These are phyloP conservation scores for Luffa aegyptiaca DNA, from an alignment of 306 rosid genomes.

Conservation along the genomic window DNA sequence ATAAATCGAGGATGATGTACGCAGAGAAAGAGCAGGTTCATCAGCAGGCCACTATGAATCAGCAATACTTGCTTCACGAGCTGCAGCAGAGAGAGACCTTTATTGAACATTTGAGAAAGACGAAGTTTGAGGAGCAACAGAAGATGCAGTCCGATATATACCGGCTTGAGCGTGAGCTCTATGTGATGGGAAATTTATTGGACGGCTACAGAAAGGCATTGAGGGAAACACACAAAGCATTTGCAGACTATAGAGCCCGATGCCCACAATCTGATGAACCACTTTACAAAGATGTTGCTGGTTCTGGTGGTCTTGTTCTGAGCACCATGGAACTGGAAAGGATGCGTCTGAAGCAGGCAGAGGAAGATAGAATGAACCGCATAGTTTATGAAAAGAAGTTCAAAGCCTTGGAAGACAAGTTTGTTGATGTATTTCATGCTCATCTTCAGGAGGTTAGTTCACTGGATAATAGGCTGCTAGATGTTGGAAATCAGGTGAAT, in stretches of 20 bases:
- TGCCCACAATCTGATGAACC: slow-evolving; percentile 65
- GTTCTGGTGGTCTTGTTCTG: slow-evolving; percentile 84
- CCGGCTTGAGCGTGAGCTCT: slow-evolving; percentile 66
- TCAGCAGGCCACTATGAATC: slow-evolving; percentile 36
- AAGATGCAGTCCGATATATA: slow-evolving; percentile 48
- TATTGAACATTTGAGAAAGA: slow-evolving; percentile 48
- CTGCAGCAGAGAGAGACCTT: slow-evolving; percentile 50
- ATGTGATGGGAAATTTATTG: slow-evolving; percentile 53
- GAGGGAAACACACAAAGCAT: slow-evolving; percentile 53
- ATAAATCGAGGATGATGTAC: slow-evolving; percentile 54
- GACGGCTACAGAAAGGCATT: slow-evolving; percentile 74
- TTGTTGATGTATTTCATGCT: slow-evolving; percentile 27
- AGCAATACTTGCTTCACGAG: slow-evolving; percentile 48
- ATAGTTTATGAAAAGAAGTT: slow-evolving; percentile 31
- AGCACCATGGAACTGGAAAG: slow-evolving; percentile 66
- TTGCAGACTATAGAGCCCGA: slow-evolving; percentile 50
- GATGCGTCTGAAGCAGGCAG: slow-evolving; percentile 64
- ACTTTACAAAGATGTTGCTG: slow-evolving; percentile 81
- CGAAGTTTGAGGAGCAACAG: slow-evolving; percentile 58
- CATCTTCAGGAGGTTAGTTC: slow-evolving; percentile 23
- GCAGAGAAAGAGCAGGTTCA: slow-evolving; percentile 47
- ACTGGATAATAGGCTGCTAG: slow-evolving; percentile 32
- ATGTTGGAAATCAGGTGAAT: slow-evolving; percentile 34
- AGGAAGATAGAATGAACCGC: slow-evolving; percentile 50
- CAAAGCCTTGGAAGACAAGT: slow-evolving; percentile 42